Evolutionary conservation across 345 rosid genomes (phyloP), one percentile per base, ranked within the genome.

Genomic region (Kernera saxatilis): DNA sequence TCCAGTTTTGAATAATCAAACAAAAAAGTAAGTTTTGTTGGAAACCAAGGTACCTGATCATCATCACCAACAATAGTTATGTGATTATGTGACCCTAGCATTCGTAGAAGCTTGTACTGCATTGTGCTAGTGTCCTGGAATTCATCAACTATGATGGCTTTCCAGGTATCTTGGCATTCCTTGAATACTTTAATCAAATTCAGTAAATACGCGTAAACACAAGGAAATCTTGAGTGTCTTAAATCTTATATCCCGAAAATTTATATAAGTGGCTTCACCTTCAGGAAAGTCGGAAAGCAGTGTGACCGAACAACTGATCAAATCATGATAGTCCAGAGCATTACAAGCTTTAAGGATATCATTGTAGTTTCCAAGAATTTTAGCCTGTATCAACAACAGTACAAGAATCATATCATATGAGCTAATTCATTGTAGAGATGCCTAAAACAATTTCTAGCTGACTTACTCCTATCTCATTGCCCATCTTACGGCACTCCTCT

Each of bases 101-200:
- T 72, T 32, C 69, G 76, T 32, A 93, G 77, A 76, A 90, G 88
- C 76, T 62, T 67, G 79, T 90, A 90, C 77, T 93, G 98, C 94
- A 83, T 88, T 67, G 89, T 77, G 80, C 97, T 93, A 40, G 98
- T 93, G 81, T 93, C 98, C 80, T 93, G 98, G 67, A 93, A 93
- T 77, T 93, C 98, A 69, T 93, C 98, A 54, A 93, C 77, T 75
- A 93, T 86, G 72, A 90, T 83, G 61, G 91, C 91, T 80, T 83
- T 87, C 90, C 96, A 93, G n/a, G 84, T 78, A 66, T 83, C 87
- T 80, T 83, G 87, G 75, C 88, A 81, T 66, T 86, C 91, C 82
- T 84, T 83, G 73, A 82, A 82, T 61, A 86, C 97, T 93, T 56
- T n/a, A 74, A 74, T 76, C 73, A 67, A 67, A 71, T 15, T 64